Conservation (phyloP, 2,329 filamentous ascomycete species). For the Trichophaea hybrida region DNA sequence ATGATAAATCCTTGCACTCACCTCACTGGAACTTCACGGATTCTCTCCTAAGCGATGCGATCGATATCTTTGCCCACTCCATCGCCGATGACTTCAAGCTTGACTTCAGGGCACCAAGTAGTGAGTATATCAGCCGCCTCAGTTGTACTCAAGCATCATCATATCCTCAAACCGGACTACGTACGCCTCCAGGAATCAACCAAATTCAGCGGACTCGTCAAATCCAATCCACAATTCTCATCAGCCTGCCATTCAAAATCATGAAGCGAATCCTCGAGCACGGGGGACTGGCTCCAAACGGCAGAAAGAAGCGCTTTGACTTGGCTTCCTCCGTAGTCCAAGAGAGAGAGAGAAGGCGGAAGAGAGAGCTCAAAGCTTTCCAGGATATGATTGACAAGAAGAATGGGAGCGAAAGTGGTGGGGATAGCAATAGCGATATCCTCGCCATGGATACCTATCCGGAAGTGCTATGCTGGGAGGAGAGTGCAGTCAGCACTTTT, state of each 20-base stretch:
- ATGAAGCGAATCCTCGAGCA: constrained; percentile 17
- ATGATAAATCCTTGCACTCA: background rate
- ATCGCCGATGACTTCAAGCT: constrained; percentile 18
- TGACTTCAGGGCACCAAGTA: constrained; percentile 14
- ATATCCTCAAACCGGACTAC: background rate
- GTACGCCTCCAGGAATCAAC: background rate
- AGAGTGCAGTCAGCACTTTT: constrained; percentile 19
- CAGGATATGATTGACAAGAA: background rate
- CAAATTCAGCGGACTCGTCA: background rate
- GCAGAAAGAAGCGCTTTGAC: constrained; percentile 17
- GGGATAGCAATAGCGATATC: constrained; percentile 4
- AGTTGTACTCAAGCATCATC: background rate
- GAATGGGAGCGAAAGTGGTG: background rate
- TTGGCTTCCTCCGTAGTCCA: constrained; percentile 17
- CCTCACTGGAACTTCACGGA: constrained; percentile 12
- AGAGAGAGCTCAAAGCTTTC: constrained; percentile 12
- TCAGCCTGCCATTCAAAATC: constrained; percentile 17
- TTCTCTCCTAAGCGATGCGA: constrained; percentile 13
- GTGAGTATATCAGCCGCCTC: constrained; percentile 12
- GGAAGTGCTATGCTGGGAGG: constrained; percentile 18
- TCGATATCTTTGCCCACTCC: constrained; percentile 14
- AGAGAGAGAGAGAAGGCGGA: constrained; percentile 19
- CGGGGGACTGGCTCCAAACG: constrained; percentile 14
- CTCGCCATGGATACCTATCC: background rate
- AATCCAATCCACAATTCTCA: constrained; percentile 17